These are phyloP conservation scores for Candida germanica DNA, from an alignment of 805 yeast species.

Conservation along the genomic window DNA sequence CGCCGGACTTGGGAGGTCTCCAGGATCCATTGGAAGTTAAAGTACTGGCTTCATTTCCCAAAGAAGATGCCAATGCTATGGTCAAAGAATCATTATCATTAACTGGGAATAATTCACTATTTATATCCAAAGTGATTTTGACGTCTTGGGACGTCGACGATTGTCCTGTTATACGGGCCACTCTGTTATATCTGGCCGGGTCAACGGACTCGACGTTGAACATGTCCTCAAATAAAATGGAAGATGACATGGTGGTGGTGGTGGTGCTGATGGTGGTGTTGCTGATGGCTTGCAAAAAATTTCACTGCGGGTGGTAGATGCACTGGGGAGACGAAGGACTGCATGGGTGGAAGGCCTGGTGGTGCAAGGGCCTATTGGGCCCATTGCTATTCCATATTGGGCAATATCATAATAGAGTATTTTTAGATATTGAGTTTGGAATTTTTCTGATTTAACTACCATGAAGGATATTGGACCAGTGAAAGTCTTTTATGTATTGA, in stretches of 20 bases:
- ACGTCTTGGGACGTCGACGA: conserved; percentile 80
- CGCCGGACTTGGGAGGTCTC: conserved; percentile 83
- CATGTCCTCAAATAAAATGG: conserved; percentile 86
- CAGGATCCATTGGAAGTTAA: conserved; percentile 59
- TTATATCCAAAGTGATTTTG: conserved; percentile 82
- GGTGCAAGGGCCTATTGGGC: too few species aligned
- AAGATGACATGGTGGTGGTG: conserved; percentile 41
- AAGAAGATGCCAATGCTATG: conserved; percentile 77
- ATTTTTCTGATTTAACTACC: too few species aligned
- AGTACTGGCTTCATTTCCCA: conserved; percentile 48
- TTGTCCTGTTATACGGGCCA: conserved; percentile 81
- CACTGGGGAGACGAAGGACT: too few species aligned
- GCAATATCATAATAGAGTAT: too few species aligned
- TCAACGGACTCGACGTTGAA: conserved; percentile 84
- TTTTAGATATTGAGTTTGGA: too few species aligned
- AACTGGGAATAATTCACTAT: conserved; percentile 89
- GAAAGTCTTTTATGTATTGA: not conserved
- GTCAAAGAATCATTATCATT: conserved; percentile 73
- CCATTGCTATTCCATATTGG: too few species aligned
- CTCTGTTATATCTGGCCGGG: conserved; percentile 87
- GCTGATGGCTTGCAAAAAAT: too few species aligned
- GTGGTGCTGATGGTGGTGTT: too few species aligned
- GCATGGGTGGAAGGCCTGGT: too few species aligned
- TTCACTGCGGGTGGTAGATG: too few species aligned
- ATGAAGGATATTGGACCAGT: not conserved